Evolutionary conservation across 139 green algal species (phyloP), one percentile per base, ranked within the genome.

Genomic region (Chlamydomonas eustigma): DNA sequence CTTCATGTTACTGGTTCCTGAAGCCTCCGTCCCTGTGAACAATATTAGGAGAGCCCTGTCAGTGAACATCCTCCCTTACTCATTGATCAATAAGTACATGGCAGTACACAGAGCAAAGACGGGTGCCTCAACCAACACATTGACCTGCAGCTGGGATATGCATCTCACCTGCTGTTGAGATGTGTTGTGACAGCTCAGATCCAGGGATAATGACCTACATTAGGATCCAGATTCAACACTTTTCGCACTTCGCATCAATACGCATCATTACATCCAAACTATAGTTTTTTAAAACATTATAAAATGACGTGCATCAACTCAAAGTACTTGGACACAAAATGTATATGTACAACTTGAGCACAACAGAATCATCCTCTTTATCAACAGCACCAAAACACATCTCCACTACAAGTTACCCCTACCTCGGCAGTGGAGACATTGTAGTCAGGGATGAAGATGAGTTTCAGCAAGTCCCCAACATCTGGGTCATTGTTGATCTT

Each of bases 1-100:
- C 92, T 99, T 99, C 96, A 99, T 99, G 94, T 99, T 99, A 79
- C 76, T 91, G 18, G 96, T 99, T 75, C 96, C 94, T 6, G 83
- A 92, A 2, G 87, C 89, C 88, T 98, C 93, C 12, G 38, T 63
- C 37, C 37, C 37, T 75, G 68, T 64, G 34, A 31, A 73, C 24
- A 24, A 50, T 51, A 24, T 39, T 28, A 18, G 58, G 58, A 34
- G 58, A 70, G 58, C 32, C 50, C 50, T 63, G 50, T 24, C 50
- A 18, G 50, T 24, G 22, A 18, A 63, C 50, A 18, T 63, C 22
- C 50, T 24, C 50, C 22, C 50, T 24, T 24, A 63, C n/a, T n/a
- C n/a, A 58, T 28, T 58, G 12, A 58, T 58, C 44, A 58, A 58
- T 58, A 58, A 12, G 12, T 18, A 58, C 12, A 28, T 12, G 12